These are phyloP conservation scores for Xerocomus potaroensis DNA, from an alignment of 768 basidiomycete genomes.

Conservation along the genomic window DNA sequence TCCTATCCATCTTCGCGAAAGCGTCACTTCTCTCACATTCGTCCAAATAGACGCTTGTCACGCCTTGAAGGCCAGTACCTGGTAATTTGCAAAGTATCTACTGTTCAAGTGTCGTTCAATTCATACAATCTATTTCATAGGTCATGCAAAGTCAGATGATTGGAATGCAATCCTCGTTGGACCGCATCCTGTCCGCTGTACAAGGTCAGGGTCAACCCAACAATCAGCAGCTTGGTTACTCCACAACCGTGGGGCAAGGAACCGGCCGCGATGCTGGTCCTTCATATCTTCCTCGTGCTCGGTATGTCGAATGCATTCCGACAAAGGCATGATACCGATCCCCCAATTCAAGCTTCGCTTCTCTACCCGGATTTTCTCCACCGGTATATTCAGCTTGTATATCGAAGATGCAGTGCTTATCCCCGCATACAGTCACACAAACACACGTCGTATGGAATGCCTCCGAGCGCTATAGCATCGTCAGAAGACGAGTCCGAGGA, in stretches of 20 bases:
- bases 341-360: conserved; percentile 59
- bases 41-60: conserved; percentile 60
- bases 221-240: conserved; percentile 26
- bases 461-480: conserved; percentile 76
- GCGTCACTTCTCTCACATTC: conserved; percentile 16
- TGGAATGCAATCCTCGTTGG: conserved; percentile 86
- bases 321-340: conserved; percentile 19
- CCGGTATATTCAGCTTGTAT: conserved; percentile 50
- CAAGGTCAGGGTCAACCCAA: conserved; percentile 39
- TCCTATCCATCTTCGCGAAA: conserved; percentile 29
- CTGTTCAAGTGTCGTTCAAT: neutral
- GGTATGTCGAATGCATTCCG: conserved; percentile 32
- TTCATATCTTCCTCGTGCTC: conserved; percentile 30
- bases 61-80: conserved; percentile 84
- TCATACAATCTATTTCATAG: conserved; percentile 32
- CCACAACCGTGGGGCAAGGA: conserved; percentile 13
- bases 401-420: conserved; percentile 15
- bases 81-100: conserved; percentile 35
- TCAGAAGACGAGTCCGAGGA: conserved; percentile 93
- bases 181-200: conserved; percentile 72
- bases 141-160: conserved; percentile 95
- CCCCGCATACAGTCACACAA: conserved; percentile 63
- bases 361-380: conserved; percentile 87
- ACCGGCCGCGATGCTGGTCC: conserved; percentile 20
- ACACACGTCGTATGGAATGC: conserved; percentile 87